Evolutionary conservation across 768 basidiomycete genomes (phyloP).

Genomic region (Pisolithus tinctorius): DNA sequence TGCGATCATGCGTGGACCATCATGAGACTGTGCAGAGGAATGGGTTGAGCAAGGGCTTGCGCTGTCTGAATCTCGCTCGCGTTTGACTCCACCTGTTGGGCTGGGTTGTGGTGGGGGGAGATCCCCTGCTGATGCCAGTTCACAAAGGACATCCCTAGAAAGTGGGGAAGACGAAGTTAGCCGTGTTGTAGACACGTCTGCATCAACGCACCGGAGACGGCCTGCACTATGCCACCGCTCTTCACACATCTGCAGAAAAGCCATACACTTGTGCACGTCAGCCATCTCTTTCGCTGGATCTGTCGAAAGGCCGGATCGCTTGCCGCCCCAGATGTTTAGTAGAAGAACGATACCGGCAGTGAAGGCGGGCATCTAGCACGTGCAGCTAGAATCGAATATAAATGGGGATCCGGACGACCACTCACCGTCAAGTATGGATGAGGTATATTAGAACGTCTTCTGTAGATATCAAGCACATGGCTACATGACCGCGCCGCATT

Average conservation of each 20-base stretch:
- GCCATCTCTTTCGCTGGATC: conserved; percentile 41
- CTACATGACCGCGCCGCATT: conserved; percentile 74
- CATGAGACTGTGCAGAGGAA: conserved; percentile 8
- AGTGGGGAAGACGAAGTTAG: not conserved
- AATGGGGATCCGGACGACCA: not conserved
- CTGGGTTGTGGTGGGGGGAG: conserved; percentile 57
- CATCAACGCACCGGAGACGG: conserved; percentile 36
- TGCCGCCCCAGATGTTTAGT: conserved; percentile 50
- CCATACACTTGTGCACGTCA: conserved; percentile 47
- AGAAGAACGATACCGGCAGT: conserved; percentile 47
- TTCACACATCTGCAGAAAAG: conserved; percentile 32
- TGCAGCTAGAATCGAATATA: not conserved
- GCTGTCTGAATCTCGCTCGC: conserved; percentile 55
- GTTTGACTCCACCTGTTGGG: conserved; percentile 48
- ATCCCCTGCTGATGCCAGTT: conserved; percentile 65
- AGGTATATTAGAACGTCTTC: conserved; percentile 25
- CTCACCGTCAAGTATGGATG: conserved; percentile 26
- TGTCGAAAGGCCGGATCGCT: conserved; percentile 32
- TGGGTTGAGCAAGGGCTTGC: not conserved
- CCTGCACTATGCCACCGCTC: conserved; percentile 42
- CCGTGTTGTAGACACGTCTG: not conserved
- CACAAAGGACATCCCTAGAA: conserved; percentile 64
- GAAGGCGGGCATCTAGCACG: conserved; percentile 34
- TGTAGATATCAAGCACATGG: conserved; percentile 59
- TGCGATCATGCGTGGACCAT: conserved; percentile 23